Base-by-base conservation (phyloP, 345 rosid genomes). In the Hypericum perforatum region DNA sequence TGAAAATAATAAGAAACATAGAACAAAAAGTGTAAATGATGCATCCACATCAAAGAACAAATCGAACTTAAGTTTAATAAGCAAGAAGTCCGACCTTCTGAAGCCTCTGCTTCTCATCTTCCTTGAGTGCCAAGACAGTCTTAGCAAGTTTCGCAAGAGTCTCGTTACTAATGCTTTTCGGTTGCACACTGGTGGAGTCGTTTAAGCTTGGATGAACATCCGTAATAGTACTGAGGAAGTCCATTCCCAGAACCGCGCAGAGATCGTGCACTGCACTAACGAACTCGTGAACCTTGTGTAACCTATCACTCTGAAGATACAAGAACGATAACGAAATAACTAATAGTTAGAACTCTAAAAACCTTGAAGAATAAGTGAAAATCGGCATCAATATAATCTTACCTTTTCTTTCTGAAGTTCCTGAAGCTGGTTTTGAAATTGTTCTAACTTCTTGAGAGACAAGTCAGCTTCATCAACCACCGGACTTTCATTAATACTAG, bases 321-420 rank as follows among this genome's bases (percentile, higher is more conserved):
- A 65, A 69, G 47, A 11, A 58, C 50, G 39, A 43, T 70, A 50
- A 55, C 8, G 43, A 45, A 45, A 29, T 44, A 7, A 16, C 32
- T 48, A 38, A 9, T 8, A 54, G 40, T 49, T n/a, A 47, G 41
- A 52, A 40, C 32, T 13, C 16, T 47, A 61, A 56, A 16, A n/a
- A 49, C 37, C 16, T 5, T 5, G 37, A 37, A 53, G 8, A 37
- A 1, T 32, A 42, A 9, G 43, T n/a, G 4, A 1, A 22, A 5
- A 39, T 36, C 37, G 16, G 13, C 12, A 13, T 41, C 43, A 12
- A 6, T 0, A 42, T 8, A 53, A 16, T 0, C 16, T 59, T 67
- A 88, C 98, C 94, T 88, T 92, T 74, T 92, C 98, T 61, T 80
- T 85, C 58, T 92, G 86, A 50, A 88, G 97, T 68, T 88, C 95